Evolutionary conservation across 2,329 filamentous ascomycete species (phyloP).

Genomic region (Fusarium sp.): DNA sequence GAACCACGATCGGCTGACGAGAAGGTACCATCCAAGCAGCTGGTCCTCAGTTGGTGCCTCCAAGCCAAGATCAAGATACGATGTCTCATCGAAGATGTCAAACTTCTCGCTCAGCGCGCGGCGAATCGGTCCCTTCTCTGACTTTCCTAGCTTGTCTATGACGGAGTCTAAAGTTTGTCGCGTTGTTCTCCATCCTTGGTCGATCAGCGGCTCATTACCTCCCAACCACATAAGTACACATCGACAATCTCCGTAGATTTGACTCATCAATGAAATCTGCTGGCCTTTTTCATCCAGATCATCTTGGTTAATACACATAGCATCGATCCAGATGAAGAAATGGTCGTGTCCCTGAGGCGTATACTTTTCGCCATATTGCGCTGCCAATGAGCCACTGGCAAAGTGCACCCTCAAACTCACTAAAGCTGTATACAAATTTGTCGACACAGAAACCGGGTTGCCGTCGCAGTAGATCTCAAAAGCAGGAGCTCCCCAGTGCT

Average conservation of each 20-base stretch:
- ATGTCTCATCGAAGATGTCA: neutral
- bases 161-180: neutral
- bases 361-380: neutral
- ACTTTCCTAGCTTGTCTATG: neutral
- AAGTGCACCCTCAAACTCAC: neutral
- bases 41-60: neutral
- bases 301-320: neutral
- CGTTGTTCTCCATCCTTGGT: neutral
- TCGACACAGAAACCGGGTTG: neutral
- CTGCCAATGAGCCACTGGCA: neutral
- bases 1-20: neutral
- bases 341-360: neutral
- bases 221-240: neutral
- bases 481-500: neutral
- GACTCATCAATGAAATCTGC: neutral
- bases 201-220: neutral
- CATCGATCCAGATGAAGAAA: neutral
- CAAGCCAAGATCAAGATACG: neutral
- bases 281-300: neutral
- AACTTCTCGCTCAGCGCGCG: neutral
- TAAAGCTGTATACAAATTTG: neutral
- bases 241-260: neutral
- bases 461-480: neutral
- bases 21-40: neutral
- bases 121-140: neutral